A percentile compares a stretch with the other conserved stretches of the same genome.
Conservation (phyloP, 352 stramenopile genomes). For the Globisporangium orthogonon region DNA sequence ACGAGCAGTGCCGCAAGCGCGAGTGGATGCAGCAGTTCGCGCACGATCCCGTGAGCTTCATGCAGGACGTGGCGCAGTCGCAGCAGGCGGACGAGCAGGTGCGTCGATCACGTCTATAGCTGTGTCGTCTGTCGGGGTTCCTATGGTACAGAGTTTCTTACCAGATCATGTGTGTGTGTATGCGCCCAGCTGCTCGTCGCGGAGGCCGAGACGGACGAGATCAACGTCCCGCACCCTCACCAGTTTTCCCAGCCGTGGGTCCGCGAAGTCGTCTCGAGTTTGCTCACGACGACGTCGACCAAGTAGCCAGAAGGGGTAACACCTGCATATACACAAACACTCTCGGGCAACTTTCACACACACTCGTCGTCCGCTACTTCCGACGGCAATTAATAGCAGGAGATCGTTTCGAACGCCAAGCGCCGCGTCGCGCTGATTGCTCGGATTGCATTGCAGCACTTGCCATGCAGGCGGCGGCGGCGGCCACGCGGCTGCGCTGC, state of each 20-base stretch:
- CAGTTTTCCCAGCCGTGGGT: constrained; percentile 74
- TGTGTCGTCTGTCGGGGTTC: no score
- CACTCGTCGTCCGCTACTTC: background rate
- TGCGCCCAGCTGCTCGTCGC: constrained; percentile 35
- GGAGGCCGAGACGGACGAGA: constrained; percentile 60
- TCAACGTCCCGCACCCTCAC: constrained; percentile 41
- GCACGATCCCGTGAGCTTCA: constrained; percentile 56
- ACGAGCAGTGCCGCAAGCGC: constrained; percentile 39
- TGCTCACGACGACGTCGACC: constrained; percentile 18
- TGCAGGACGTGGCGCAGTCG: constrained; percentile 47
- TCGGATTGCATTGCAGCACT: background rate
- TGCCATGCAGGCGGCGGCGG: background rate
- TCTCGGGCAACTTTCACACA: background rate
- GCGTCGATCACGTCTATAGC: constrained; percentile 1
- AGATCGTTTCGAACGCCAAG: background rate
- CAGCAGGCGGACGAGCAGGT: constrained; percentile 58
- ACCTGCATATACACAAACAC: background rate
- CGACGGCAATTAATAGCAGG: background rate
- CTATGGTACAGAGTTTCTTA: no score
- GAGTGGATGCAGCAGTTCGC: constrained; percentile 73
- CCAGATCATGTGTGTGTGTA: background rate
- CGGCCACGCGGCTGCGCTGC: constrained; percentile 52
- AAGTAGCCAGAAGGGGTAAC: background rate
- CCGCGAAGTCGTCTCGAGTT: constrained; percentile 34
- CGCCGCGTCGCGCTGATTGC: no score